phyloP scores from a whole-genome alignment of 352 stramenopile genomes.

The Pythium brachiatum region DNA sequence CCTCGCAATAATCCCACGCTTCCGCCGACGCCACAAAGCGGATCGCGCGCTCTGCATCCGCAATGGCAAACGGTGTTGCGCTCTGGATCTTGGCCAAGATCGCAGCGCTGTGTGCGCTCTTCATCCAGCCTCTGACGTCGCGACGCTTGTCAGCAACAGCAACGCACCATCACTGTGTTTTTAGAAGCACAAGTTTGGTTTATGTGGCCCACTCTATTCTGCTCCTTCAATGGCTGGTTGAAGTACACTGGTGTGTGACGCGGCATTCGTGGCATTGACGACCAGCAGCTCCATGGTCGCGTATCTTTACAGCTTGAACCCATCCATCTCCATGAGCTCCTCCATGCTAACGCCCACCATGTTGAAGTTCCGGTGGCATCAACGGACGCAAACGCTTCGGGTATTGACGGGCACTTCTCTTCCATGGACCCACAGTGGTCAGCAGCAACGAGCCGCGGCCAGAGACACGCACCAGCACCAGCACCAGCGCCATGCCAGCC shows the following conservation, averaged over 20 bases:
- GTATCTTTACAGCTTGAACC: constrained; percentile 25
- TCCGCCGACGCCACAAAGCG: constrained; percentile 43
- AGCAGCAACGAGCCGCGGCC: neutral
- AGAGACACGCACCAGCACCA: constrained; percentile 18
- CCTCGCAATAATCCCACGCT: constrained; percentile 48
- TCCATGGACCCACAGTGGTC: neutral
- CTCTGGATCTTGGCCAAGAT: constrained; percentile 40
- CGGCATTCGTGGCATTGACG: constrained; percentile 13
- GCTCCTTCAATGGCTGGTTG: constrained; percentile 1
- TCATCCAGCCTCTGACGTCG: constrained; percentile 18
- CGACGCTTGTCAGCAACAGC: no score
- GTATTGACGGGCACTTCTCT: neutral
- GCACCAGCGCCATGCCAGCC: neutral
- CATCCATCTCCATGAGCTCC: constrained; percentile 1
- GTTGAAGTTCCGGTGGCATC: constrained; percentile 16
- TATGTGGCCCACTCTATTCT: no score
- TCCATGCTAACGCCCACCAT: constrained; percentile 1
- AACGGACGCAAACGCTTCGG: neutral
- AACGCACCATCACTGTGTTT: no score
- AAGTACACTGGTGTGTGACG: constrained; percentile 15
- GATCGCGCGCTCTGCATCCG: constrained; percentile 31
- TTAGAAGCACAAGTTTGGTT: no score
- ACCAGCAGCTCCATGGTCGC: neutral
- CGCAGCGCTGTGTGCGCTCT: constrained; percentile 23
- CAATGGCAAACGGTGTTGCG: constrained; percentile 48